phyloP scores from a whole-genome alignment of 2,329 filamentous ascomycete species.

The Sphaceloma murrayae region DNA sequence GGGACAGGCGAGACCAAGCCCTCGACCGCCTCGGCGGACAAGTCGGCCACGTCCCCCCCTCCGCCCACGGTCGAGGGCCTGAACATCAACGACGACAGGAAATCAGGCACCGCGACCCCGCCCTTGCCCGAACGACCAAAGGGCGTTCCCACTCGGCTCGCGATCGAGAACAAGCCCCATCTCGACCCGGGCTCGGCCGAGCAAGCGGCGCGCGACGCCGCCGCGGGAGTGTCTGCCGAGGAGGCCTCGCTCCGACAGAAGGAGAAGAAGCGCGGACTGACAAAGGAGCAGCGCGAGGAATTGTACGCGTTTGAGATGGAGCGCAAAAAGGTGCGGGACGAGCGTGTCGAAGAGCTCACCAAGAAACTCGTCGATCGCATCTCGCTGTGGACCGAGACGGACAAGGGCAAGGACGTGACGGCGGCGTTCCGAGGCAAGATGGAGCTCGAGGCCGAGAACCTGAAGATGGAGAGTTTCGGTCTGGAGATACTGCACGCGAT shows the following conservation, averaged over 20 bases:
- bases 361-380: conserved; percentile 83
- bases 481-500: conserved; percentile 94
- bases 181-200: conserved; percentile 36
- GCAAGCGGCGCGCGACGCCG: conserved; percentile 58
- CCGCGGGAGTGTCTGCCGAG: conserved; percentile 57
- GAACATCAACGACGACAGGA: conserved; percentile 16
- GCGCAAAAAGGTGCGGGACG: conserved; percentile 70
- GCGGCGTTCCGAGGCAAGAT: conserved; percentile 89
- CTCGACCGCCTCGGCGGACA: neutral
- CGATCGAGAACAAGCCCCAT: conserved; percentile 70
- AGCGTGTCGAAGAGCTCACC: conserved; percentile 75
- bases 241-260: conserved; percentile 70
- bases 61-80: conserved; percentile 24
- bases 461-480: conserved; percentile 99
- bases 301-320: conserved; percentile 81
- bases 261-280: conserved; percentile 79
- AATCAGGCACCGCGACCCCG: conserved; percentile 19
- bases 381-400: conserved; percentile 94
- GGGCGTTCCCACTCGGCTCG: conserved; percentile 66
- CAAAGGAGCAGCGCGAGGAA: conserved; percentile 88
- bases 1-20: conserved; percentile 28
- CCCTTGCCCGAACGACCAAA: conserved; percentile 30
- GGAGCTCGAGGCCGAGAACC: conserved; percentile 84
- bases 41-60: neutral
- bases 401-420: conserved; percentile 78